Base-by-base conservation (phyloP, 768 basidiomycete genomes). In the Paxillus involutus region DNA sequence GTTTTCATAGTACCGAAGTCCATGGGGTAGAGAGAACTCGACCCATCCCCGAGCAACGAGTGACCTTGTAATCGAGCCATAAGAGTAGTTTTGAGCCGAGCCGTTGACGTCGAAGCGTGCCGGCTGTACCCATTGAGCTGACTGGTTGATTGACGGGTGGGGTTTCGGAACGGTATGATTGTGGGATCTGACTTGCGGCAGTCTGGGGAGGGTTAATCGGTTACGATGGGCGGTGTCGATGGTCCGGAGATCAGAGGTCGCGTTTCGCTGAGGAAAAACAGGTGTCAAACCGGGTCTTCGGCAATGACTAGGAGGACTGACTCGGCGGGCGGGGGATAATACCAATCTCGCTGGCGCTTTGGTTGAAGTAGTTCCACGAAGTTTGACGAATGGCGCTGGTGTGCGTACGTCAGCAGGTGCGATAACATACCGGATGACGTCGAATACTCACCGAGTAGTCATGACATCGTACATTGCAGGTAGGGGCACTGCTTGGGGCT, bases 1-100 rank as follows among this genome's bases (percentile, higher is more conserved):
- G 63, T 90, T 87, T 42, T 80, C 78, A 62, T 84, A 93, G 70
- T 93, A 93, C 35, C 80, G 73, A 4, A 79, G 71, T 9, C 81
- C 82, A 59, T 91, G 88, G 91, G n/a, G 90, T n/a, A 93, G 80
- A 19, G 80, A 75, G 64, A 88, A 83, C 62, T 86, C 88, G 45
- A 81, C 75, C 90, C 90, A 92, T 4, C 91, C 91, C 17, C 85
- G 78, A 16, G 14, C 36, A 26, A 53, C 44, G 30, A 68, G 63
- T 0, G 64, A 66, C 0, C 58, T 58, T 0, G 59, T 50, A 3
- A 69, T 57, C 9, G 70, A 60, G 12, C 70, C 68, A 39, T 70
- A 70, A 11, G 57, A 24, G n/a, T 67, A 59, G 44, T 45, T 61
- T n/a, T 60, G 68, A 19, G 70, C 68, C 9, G 68, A 66, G 2